phyloP scores from a whole-genome alignment of 768 basidiomycete genomes.

The Boletus subcaerulescens region DNA sequence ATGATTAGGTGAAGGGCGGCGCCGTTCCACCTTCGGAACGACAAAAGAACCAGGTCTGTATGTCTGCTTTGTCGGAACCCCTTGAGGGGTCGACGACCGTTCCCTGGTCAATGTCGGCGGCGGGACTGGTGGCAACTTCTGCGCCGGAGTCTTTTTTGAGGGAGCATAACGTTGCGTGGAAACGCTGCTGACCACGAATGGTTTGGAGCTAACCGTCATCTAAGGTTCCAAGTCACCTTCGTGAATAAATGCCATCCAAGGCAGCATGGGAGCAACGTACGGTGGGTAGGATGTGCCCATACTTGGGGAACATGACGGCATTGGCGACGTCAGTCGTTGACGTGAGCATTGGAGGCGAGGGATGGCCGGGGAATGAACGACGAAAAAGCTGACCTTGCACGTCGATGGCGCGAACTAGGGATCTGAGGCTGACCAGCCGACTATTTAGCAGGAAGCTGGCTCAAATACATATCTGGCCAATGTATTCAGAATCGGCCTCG shows the following conservation, averaged over 20 bases:
- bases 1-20: neutral
- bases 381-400: neutral
- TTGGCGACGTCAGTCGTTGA: neutral
- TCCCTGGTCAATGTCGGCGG: neutral
- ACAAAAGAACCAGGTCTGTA: neutral
- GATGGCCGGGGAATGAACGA: neutral
- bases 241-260: no score
- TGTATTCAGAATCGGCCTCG: neutral
- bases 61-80: neutral
- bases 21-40: neutral
- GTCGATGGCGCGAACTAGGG: neutral
- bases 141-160: neutral
- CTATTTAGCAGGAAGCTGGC: neutral
- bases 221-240: neutral
- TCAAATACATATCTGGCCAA: neutral
- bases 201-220: neutral
- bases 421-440: neutral
- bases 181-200: constrained; percentile 11
- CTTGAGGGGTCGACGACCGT: no score
- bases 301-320: neutral
- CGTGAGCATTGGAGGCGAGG: neutral
- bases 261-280: neutral
- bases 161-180: neutral
- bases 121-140: neutral
- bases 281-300: no score